Evolutionary conservation across 768 basidiomycete genomes (phyloP), one percentile per base, ranked within the genome.

Genomic region (Multifurca ochricompacta): DNA sequence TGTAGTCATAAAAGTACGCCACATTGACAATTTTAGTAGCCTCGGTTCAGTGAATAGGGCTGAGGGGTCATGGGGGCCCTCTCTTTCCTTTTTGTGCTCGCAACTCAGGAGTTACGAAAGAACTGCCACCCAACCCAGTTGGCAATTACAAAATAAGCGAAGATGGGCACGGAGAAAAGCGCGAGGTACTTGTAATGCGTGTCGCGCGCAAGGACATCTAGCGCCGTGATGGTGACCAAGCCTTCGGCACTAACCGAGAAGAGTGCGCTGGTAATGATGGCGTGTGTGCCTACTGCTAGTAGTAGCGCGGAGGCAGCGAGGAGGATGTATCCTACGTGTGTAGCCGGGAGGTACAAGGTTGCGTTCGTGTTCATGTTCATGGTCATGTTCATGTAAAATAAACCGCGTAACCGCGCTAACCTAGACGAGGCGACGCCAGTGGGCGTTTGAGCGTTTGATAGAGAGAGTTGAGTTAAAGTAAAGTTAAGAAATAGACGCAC

Each of bases 121-220:
- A 91, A 96, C 68, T 97, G 92, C 92, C 93, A 97, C 37, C 94
- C 94, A 35, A 95, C 90, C 95, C 95, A 98, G 64, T 97, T 97
- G 37, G 92, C 91, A 63, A 98, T 98, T 49, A 91, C 87, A 68
- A 93, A 95, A 70, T 91, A 93, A 36, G 85, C 76, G 9, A 77
- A 80, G 7, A 84, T 83, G 11, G 95, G 92, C 41, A 97, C 77
- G 40, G 93, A 73, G 35, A 96, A 70, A 10, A 93, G 69, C 28
- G 70, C 63, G 61, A 95, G 81, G 69, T 95, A 96, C 70, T 93
- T 94, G 81, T 95, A 95, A 66, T 96, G 90, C 21, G 73, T 80
- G 71, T 95, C 93, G 36, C 69, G 63, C 2, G 79, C 81, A 9
- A 93, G 71, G 48, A 69, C 63, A 65, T 85, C 81, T 54, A 91